Base-by-base conservation (phyloP, 257 asterid genomes). In the Jaltomata sinuosa region DNA sequence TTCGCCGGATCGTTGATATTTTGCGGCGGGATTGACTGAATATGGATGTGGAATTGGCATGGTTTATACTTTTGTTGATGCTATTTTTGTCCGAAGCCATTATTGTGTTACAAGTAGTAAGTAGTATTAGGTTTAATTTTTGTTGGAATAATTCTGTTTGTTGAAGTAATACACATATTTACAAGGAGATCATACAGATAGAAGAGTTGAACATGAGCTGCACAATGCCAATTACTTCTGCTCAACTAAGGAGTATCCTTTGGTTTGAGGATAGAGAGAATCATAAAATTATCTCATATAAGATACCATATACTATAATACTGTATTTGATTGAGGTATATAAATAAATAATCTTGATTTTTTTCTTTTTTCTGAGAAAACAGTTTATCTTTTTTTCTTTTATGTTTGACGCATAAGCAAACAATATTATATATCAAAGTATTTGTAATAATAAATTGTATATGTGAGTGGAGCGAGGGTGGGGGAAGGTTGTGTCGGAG, bases 31-130 rank as follows among this genome's bases (percentile, higher is more conserved):
- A 5, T 10, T 18, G 45, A 68, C n/a, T 55, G 57, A 74, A 14
- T 25, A 74, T 22, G 38, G 59, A 22, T 45, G 59, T 45, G 32
- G 84, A 11, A 55, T n/a, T 22, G 71, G 5, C 16, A 55, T 57
- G 68, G n/a, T 12, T 82, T 64, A 32, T 27, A 3, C 8, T 83
- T 84, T 72, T 69, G 74, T 19, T 65, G 85, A 64, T 76, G 50
- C 69, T 11, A 49, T 64, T 82, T 0, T 82, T 84, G 47, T 85
- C 85, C 9, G 91, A 87, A 49, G 93, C 79, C 93, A n/a, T n/a
- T n/a, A n/a, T n/a, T n/a, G n/a, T n/a, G n/a, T n/a, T n/a, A n/a
- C n/a, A n/a, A n/a, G n/a, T n/a, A n/a, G n/a, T n/a, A n/a, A n/a
- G n/a, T n/a, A n/a, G n/a, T n/a, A 89, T 90, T 22, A 8, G 8